Base-by-base conservation (phyloP, 2,329 filamentous ascomycete genomes). In the Epichloe brachyelytri region DNA sequence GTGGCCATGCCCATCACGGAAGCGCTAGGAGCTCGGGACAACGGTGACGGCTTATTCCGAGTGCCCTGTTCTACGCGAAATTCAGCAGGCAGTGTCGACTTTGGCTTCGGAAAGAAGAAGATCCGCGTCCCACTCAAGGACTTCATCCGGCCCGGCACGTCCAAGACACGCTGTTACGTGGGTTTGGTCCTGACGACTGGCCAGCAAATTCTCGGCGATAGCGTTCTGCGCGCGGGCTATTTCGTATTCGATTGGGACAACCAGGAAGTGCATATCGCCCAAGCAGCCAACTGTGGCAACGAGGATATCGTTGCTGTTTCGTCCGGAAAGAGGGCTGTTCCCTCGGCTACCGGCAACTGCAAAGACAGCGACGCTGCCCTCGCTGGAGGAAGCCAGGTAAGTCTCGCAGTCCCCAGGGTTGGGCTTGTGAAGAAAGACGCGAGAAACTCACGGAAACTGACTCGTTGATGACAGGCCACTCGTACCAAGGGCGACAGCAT, bases 231-330 rank as follows among this genome's bases (percentile, higher is more conserved):
- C 0, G 70, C 71, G 0, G 71, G 70, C 5, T 73, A 73, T 57
- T 72, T 73, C 51, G 67, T 72, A 14, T 72, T 71, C 44, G 70
- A 73, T 54, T 71, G 69, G 67, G 70, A 73, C 48, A 73, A 72
- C 46, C 38, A 65, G 56, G 56, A 62, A 51, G 61, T 72, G 8
- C 69, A 72, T 53, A 56, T 72, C 22, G 69, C 65, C 0, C 69
- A 71, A 58, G 68, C 69, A 1, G 67, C 66, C 34, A 59, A 69
- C 55, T 72, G 69, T 47, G 68, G 66, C 15, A 59, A 63, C 15
- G 58, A 60, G 20, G 65, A 71, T 15, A 68, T 72, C 46, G 59
- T 70, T 14, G 57, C 65, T 22, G 60, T 70, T 4, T 63, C 65
- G 14, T 59, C 57, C 5, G 68, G 66, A 5, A 49, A 52, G 4